phyloP scores from a whole-genome alignment of 345 rosid genomes.

The Trapa bicornis region DNA sequence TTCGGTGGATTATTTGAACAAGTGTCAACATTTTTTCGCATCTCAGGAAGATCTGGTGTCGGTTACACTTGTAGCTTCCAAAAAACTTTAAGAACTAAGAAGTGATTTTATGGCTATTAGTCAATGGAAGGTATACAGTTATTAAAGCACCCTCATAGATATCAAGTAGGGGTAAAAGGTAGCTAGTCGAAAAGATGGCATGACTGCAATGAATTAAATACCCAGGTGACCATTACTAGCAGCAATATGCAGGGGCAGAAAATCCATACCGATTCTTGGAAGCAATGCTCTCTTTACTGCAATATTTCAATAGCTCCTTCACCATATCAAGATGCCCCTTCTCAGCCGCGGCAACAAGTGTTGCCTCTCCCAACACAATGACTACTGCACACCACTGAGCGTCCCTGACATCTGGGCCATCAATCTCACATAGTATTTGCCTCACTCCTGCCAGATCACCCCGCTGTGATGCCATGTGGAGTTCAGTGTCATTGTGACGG shows the following conservation, averaged over 20 bases:
- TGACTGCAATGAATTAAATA: conserved; percentile 10
- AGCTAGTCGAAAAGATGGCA: background rate
- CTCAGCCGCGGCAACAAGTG: conserved; percentile 71
- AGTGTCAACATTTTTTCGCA: background rate
- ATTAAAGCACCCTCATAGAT: background rate
- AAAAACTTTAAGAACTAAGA: background rate
- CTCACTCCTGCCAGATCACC: conserved; percentile 54
- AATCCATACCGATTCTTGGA: conserved; percentile 59
- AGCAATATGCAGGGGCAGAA: conserved; percentile 64
- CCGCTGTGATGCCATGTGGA: conserved; percentile 77
- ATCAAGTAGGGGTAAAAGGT: background rate
- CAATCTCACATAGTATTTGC: conserved; percentile 62
- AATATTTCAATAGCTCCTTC: conserved; percentile 48
- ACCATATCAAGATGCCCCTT: conserved; percentile 79
- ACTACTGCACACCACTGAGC: conserved; percentile 34
- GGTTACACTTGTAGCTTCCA: background rate
- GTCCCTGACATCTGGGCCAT: conserved; percentile 58
- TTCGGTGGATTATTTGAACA: background rate
- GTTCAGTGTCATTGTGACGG: conserved; percentile 86
- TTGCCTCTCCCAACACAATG: conserved; percentile 80
- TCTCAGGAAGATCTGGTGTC: background rate
- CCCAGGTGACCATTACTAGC: conserved; percentile 81
- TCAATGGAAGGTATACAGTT: background rate
- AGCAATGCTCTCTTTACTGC: conserved; percentile 44
- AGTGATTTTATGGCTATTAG: background rate